Base-by-base conservation (phyloP, 768 basidiomycete genomes). In the Paxillus rubicundulus region DNA sequence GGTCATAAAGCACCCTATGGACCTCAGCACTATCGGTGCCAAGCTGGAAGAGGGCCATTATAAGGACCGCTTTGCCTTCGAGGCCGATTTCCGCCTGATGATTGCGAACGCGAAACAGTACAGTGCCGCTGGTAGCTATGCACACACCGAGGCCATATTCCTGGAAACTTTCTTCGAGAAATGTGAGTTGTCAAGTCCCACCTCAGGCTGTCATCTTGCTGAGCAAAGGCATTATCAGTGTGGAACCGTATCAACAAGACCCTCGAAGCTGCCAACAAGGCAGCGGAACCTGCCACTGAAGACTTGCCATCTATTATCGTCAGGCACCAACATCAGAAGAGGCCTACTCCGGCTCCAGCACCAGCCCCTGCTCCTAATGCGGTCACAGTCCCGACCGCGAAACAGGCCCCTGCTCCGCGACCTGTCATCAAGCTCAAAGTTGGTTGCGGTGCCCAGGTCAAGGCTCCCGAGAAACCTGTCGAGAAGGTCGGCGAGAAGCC, bases 1-100 rank as follows among this genome's bases (percentile, higher is more conserved):
- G 48, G 72, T 94, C 53, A 86, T 99, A 68, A 89, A 89, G 69
- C 78, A 87, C 10, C 96, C 97, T 1, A 98, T 99, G 92, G 97
- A 99, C 64, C 76, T 98, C 16, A 85, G 86, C 47, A 93, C 94
- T 0, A 89, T 96, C 77, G 75, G 79, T 24, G 87, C 87, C 34
- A 98, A 96, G 67, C 73, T 98, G 10, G 86, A 89, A 60, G 84
- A 81, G 50, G 93, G 94, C 6, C 80, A 87, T 70, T 98, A 98
- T 73, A 80, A 83, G 55, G 84, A 89, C 61, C 84, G 93, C 9
- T 84, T 86, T 61, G 86, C 79, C 13, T 96, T 98, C 67, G 85
- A 86, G 57, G 75, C 80, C 24, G 97, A 99, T 68, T 88, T 98
- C 69, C 82, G 79, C 52, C 80, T 96, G 48, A 92, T 98, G 85